Base-by-base conservation (phyloP, 441 rosid species). In the Populus trichocarpa region DNA sequence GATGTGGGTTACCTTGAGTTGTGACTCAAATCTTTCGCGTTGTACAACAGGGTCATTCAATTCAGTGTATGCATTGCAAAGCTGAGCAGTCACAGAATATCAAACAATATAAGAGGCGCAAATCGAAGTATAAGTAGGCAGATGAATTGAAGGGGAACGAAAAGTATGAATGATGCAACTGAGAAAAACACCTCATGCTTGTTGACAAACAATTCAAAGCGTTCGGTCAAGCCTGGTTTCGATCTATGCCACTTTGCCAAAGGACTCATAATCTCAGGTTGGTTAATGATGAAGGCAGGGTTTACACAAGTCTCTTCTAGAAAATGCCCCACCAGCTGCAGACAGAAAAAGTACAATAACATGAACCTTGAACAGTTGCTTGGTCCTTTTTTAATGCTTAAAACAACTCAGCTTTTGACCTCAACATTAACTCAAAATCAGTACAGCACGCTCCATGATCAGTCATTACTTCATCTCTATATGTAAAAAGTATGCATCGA, bases 181-280 rank as follows among this genome's bases (percentile, higher is more conserved):
- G 46, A 72, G 66, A 59, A 38, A 28, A 85, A 50, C 84, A 92
- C 98, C 79, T 94, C 97, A 69, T 84, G 98, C 87, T 91, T 86
- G 90, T 94, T 94, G 69, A 90, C 71, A 77, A 94, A 94, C 76
- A 94, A 86, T 80, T 94, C 98, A 72, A 93, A 94, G 28, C 97
- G 92, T 74, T 94, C 95, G 13, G 95, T 94, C 74, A 93, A 83
- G 81, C 85, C 90, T 22, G 82, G 87, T 71, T 81, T 88, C 2
- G 85, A 86, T 88, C 96, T 85, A 69, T 94, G 98, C 95, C 95
- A 94, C 85, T 94, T 94, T 1, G 98, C 97, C 87, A 94, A 79
- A 33, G 96, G 97, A 85, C 97, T 91, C 98, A 93, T 94, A 74
- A 94, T 93, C 86, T 94, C 97, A 10, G 97, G 97, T 77, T 94